Evolutionary conservation across 345 rosid genomes (phyloP).

Genomic region (Hibiscus mutabilis): DNA sequence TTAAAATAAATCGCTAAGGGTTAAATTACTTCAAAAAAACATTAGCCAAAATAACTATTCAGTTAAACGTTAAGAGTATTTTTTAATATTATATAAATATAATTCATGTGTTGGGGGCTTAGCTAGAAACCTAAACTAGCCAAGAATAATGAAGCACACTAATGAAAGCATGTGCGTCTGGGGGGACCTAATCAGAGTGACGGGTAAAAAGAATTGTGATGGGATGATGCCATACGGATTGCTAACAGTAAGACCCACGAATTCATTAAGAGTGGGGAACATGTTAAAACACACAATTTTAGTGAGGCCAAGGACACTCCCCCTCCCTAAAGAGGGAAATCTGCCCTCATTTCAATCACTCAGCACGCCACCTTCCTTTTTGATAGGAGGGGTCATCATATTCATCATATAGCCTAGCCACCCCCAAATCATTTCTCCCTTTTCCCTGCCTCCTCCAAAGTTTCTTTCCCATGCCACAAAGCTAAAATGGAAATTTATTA

Average conservation of each 20-base stretch:
- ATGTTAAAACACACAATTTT: conserved; percentile 22
- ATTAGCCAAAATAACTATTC: too few species aligned
- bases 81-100: too few species aligned
- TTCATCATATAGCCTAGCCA: conserved; percentile 24
- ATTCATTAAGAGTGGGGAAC: conserved; percentile 45
- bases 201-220: too few species aligned
- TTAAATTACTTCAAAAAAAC: too few species aligned
- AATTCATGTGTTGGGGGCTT: neutral
- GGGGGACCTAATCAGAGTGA: too few species aligned
- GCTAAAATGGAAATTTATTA: neutral
- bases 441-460: neutral
- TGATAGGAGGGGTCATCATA: conserved; percentile 34
- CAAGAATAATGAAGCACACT: too few species aligned
- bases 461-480: neutral
- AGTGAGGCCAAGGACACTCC: neutral
- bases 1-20: too few species aligned
- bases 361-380: conserved; percentile 37
- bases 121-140: neutral
- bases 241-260: conserved; percentile 30
- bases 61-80: too few species aligned
- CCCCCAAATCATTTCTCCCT: conserved; percentile 45
- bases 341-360: conserved; percentile 16
- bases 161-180: too few species aligned
- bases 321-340: neutral
- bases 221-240: neutral